Percentiles rank a stretch among this genome's conserved stretches.
Evolutionary conservation across 2,329 filamentous ascomycete genomes (phyloP).

Genomic region (Scleromitrula shiraiana): DNA sequence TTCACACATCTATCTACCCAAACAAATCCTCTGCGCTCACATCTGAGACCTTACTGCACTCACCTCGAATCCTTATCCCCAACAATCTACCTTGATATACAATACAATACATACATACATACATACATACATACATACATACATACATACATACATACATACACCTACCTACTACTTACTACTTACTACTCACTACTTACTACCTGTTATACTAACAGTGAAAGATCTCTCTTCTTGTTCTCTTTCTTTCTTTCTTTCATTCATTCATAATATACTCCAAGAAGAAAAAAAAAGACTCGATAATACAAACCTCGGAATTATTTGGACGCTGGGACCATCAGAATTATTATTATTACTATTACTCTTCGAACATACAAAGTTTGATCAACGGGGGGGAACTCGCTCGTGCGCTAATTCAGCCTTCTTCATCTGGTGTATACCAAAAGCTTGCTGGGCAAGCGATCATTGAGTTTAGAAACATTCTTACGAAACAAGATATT

Average conservation of each 20-base stretch:
- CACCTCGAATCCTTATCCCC: not conserved
- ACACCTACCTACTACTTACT: too few relatives aligned
- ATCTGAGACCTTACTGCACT: slow-evolving; percentile 2
- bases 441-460: slow-evolving; percentile 26
- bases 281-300: not conserved
- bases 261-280: not conserved
- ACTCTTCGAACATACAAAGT: not conserved
- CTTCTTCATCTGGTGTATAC: slow-evolving; percentile 11
- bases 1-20: too few relatives aligned
- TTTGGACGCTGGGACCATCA: not conserved
- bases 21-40: too few relatives aligned
- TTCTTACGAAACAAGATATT: not conserved
- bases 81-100: too few relatives aligned
- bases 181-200: not conserved
- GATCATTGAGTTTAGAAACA: slow-evolving; percentile 13
- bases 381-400: not conserved
- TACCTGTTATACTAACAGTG: not conserved
- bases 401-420: not conserved
- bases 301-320: not conserved
- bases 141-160: too few relatives aligned
- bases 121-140: too few relatives aligned
- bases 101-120: too few relatives aligned
- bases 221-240: not conserved
- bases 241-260: not conserved
- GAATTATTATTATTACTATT: too few relatives aligned